phyloP scores from a whole-genome alignment of 345 rosid genomes.

The Eucalyptus caleyi region DNA sequence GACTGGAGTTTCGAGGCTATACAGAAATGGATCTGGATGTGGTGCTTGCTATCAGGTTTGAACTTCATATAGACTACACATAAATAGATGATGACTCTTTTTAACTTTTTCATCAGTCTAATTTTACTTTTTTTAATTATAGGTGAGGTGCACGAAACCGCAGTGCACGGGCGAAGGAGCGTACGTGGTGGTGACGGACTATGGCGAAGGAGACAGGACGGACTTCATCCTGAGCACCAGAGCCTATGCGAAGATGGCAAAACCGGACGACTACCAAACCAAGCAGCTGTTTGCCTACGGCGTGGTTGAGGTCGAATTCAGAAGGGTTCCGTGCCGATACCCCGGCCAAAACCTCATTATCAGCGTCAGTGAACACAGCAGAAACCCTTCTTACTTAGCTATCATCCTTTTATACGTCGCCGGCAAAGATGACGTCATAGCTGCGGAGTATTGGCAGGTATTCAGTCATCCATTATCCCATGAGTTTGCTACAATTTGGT shows the following conservation, averaged over 20 bases:
- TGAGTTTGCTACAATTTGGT: neutral
- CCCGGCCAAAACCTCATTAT: constrained; percentile 26
- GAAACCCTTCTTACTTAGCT: constrained; percentile 53
- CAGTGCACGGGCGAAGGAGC: constrained; percentile 55
- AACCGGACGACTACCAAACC: constrained; percentile 5
- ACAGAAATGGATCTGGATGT: constrained; percentile 69
- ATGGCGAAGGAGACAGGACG: constrained; percentile 63
- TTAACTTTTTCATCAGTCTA: neutral
- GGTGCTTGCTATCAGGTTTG: constrained; percentile 91
- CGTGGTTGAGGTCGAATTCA: constrained; percentile 68
- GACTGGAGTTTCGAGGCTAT: constrained; percentile 69
- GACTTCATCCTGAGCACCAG: constrained; percentile 75
- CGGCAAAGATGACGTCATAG: constrained; percentile 47
- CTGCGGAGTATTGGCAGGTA: constrained; percentile 63
- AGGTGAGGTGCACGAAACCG: constrained; percentile 75
- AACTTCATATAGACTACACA: neutral
- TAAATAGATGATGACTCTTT: neutral
- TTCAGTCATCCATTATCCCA: neutral
- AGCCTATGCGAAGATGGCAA: constrained; percentile 48
- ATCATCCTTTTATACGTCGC: constrained; percentile 32
- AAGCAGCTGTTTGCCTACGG: constrained; percentile 44
- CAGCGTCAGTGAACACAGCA: constrained; percentile 70
- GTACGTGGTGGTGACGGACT: constrained; percentile 67
- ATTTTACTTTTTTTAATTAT: neutral
- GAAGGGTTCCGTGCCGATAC: constrained; percentile 53